phyloP scores from a whole-genome alignment of 257 asterid species.

The Solanum neorickii region DNA sequence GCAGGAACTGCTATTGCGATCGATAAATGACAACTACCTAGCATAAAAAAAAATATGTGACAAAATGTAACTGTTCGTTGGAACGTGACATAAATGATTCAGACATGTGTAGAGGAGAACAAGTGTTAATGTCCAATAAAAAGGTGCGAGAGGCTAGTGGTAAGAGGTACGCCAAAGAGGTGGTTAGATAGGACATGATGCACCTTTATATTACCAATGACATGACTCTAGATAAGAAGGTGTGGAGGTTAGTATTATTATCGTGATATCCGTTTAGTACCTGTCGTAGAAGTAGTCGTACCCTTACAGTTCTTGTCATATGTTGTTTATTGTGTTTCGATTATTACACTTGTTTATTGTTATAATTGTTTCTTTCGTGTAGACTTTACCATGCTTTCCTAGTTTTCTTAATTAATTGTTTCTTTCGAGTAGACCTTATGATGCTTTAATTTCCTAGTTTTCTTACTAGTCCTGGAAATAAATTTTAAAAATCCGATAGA shows the following conservation, averaged over 20 bases:
- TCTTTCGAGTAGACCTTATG: accelerated
- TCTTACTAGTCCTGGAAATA: not conserved
- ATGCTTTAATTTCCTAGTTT: too few relatives aligned
- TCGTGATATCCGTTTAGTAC: not conserved
- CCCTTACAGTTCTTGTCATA: not conserved
- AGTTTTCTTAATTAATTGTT: not conserved
- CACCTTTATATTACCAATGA: not conserved
- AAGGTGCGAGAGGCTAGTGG: not conserved
- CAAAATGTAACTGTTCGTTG: not conserved
- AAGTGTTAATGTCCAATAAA: not conserved
- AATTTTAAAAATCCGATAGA: not conserved
- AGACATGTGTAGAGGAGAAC: not conserved
- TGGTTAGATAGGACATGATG: not conserved
- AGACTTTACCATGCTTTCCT: not conserved
- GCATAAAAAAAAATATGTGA: not conserved
- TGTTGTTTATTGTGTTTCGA: not conserved
- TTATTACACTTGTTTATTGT: not conserved
- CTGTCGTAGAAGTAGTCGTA: not conserved
- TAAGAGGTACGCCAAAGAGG: not conserved
- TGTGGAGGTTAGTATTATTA: not conserved
- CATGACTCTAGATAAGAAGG: not conserved
- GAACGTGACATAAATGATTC: too few relatives aligned
- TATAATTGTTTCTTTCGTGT: not conserved
- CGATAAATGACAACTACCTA: not conserved
- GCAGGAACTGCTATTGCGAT: too few relatives aligned